Base-by-base conservation (phyloP, 2,329 filamentous ascomycete species). In the Blastomyces percursus region DNA sequence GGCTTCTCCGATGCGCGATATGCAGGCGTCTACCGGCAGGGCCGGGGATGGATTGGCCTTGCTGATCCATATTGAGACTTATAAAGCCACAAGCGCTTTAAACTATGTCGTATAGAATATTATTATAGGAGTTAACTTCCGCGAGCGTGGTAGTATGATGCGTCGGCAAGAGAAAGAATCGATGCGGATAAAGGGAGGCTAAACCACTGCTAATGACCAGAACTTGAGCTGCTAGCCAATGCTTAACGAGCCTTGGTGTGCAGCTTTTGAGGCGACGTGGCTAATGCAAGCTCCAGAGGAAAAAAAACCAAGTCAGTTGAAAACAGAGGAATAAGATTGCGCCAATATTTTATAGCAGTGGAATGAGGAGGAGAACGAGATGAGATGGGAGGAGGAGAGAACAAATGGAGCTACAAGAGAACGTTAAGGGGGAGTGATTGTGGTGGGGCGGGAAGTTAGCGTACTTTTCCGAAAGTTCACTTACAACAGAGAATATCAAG, bases 1-100 rank as follows among this genome's bases (percentile, higher is more conserved):
- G 91, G 78, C 90, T 96, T 76, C 91, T 86, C 72, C 91, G 88
- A 81, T 96, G 91, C 70, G 91, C 91, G 79, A 96, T 96, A 79
- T 96, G 91, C 75, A 96, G 83, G 74, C 90, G 86, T 73, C 91
- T 90, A 73, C 90, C 90, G 73, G 86, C 78, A 70, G 89, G 88
- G 68, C 90, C 90, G 72, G 79, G 77, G 64, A 74, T 69, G 52
- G 73, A 71, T 65, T 76, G 71, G 69, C 82, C 82, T 76, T 85
- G 56, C 27, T 59, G 56, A 46, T 59, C 56, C 56, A 59, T 59
- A 24, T 48, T 59, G 21, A 51, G 24, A 32, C 35, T 21, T 27
- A 59, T 59, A 48, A 59, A 59, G 40, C 56, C 56, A 59, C 56
- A 35, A 35, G 24, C 14, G 56, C 56, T 59, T 46, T 48, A 48